These are phyloP conservation scores for Botryosphaeria dothidea DNA, from an alignment of 2,329 filamentous ascomycete genomes.

Conservation along the genomic window DNA sequence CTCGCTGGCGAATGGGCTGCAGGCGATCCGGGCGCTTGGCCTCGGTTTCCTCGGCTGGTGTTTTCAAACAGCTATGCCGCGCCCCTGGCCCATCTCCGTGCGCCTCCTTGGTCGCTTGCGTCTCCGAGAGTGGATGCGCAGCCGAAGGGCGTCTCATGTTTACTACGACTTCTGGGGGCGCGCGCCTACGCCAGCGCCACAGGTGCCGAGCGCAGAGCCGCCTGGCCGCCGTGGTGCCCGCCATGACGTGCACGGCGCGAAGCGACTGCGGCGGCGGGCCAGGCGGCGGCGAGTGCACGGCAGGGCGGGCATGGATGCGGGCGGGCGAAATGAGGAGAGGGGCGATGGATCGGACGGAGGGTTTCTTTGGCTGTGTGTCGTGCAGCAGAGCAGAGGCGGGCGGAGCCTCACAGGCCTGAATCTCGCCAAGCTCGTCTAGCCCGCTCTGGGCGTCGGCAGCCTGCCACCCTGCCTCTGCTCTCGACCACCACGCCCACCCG, in stretches of 20 bases:
- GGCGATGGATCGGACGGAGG: neutral
- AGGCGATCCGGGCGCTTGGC: neutral
- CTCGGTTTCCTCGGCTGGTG: conserved; percentile 11
- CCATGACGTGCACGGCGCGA: conserved; percentile 5
- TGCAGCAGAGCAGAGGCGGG: neutral
- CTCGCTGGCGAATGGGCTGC: neutral
- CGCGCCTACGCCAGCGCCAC: neutral
- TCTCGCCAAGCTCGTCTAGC: conserved; percentile 1
- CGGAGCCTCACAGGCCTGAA: neutral
- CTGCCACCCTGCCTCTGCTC: neutral
- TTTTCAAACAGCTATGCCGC: conserved; percentile 18
- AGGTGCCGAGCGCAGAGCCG: conserved; percentile 6
- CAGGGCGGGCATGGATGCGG: neutral
- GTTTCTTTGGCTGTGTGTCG: too few species aligned
- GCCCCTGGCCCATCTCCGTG: conserved; percentile 17
- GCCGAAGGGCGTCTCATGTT: conserved; percentile 16
- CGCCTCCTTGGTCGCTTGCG: neutral
- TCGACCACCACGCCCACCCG: neutral
- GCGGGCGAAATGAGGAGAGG: neutral
- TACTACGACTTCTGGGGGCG: conserved; percentile 7
- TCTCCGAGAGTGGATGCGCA: neutral
- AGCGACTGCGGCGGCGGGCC: too few species aligned
- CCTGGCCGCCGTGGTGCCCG: neutral
- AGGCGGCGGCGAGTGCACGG: neutral
- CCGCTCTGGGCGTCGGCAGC: neutral